Percentiles rank a stretch among this genome's conserved stretches.
These are phyloP conservation scores for Saussurea involucrata DNA, from an alignment of 129 eudicot species.

Conservation along the genomic window DNA sequence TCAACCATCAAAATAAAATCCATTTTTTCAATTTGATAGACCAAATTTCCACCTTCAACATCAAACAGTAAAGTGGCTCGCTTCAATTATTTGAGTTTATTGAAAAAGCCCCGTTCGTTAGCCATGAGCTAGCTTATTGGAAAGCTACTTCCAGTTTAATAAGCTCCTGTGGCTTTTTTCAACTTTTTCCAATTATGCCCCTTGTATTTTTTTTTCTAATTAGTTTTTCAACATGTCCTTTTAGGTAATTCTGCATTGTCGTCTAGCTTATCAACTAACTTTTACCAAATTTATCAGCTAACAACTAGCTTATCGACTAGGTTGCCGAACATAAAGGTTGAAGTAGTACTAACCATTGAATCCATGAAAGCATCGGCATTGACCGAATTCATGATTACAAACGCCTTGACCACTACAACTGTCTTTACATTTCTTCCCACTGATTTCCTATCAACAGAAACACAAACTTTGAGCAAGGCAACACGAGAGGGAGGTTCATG, in stretches of 20 bases:
- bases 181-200: neutral
- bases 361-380: constrained; percentile 96
- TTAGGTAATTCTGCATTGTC: neutral
- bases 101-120: neutral
- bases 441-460: constrained; percentile 44
- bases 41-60: neutral
- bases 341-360: constrained; percentile 63
- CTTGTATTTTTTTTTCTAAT: neutral
- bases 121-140: too few relatives aligned
- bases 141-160: neutral
- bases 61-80: neutral
- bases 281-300: neutral
- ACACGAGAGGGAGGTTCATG: too few relatives aligned
- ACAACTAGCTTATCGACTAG: neutral
- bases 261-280: neutral
- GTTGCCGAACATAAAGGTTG: neutral
- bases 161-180: neutral
- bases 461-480: constrained; percentile 13
- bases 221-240: neutral
- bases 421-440: constrained; percentile 75
- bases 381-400: constrained; percentile 84
- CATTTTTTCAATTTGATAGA: neutral
- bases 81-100: neutral
- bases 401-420: constrained; percentile 83
- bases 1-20: neutral